Base-by-base conservation (phyloP, 148 eudicot species). In the Rhododendron vialii region DNA sequence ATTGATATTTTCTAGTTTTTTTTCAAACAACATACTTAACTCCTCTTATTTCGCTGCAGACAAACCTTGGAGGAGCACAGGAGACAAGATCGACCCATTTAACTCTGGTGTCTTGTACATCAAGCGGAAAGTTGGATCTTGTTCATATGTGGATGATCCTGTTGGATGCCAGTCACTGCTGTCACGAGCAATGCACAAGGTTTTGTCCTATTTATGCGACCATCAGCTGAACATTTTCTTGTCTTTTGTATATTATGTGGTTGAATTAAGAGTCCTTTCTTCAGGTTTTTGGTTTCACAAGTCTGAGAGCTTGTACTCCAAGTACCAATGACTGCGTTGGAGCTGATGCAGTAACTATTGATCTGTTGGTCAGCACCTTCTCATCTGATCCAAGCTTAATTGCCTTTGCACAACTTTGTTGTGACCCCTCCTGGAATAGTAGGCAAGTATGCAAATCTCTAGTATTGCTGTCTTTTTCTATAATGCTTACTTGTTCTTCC, bases 61-160 rank as follows among this genome's bases (percentile, higher is more conserved):
- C 83, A 95, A 97, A 92, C 92, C 94, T 83, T 97, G 99, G 98
- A 95, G 99, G 99, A 88, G 83, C 83, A 85, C 89, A 82, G 94
- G 93, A 79, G 98, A 93, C 83, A 93, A 92, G 89, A 89, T 90
- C 85, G 94, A 97, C 84, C 98, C 96, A 26, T 93, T 97, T 80
- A 95, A 93, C 88, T 97, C 98, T 61, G 99, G 98, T 86, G 89
- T 93, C 57, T 88, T 97, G 38, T 95, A 94, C 90, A 91, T 97
- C 75, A 97, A 97, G 87, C 90, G 96, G 85, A 97, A 97, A 91
- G 95, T 97, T 36, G 99, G 99, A 90, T 93, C 98, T 57, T 97
- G 98, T 93, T 95, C 99, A 41, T 97, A 94, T 88, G 98, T 94
- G 73, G 99, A 97, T 90, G 99, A 97, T 90, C 98, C 99, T 82